A percentile compares a stretch with the other conserved stretches of the same genome.
Conservation (phyloP, 2,329 filamentous ascomycete species). For the Rhytidhysteron rufulum region DNA sequence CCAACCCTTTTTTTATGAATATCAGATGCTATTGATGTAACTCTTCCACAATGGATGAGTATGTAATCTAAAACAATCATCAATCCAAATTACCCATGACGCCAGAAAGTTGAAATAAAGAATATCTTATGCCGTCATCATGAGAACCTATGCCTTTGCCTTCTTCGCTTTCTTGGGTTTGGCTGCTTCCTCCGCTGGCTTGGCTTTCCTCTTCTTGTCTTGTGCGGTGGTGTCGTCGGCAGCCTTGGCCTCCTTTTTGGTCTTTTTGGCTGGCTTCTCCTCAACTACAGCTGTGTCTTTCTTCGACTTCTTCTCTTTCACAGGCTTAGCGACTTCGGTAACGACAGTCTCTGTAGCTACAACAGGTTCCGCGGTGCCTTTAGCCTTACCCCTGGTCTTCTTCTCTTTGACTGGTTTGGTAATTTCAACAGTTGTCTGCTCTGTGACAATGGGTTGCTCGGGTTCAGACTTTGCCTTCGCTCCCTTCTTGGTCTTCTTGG, state of each 20-base stretch:
- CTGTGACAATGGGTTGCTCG: not conserved
- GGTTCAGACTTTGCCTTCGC: constrained; percentile 9
- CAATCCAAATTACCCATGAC: too few relatives aligned
- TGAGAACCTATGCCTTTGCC: constrained; percentile 12
- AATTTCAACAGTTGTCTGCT: constrained; percentile 1
- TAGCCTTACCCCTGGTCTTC: too few relatives aligned
- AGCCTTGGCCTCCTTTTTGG: constrained; percentile 19
- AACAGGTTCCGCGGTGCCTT: too few relatives aligned
- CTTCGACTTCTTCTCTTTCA: constrained; percentile 26
- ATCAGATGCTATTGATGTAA: too few relatives aligned
- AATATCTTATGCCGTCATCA: too few relatives aligned
- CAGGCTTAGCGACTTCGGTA: constrained; percentile 8
- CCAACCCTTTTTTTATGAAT: too few relatives aligned
- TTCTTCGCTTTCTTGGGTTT: constrained; percentile 14
- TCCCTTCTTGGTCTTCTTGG: constrained; percentile 28
- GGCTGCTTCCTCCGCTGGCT: constrained; percentile 12
- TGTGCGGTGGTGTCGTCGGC: constrained; percentile 14
- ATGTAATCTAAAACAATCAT: too few relatives aligned
- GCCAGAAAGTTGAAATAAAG: too few relatives aligned
- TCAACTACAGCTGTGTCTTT: constrained; percentile 16
- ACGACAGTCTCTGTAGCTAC: too few relatives aligned
- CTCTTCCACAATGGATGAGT: too few relatives aligned
- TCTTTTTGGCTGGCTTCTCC: constrained; percentile 16
- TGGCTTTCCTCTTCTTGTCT: constrained; percentile 11
- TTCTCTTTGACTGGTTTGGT: not conserved